phyloP scores from a whole-genome alignment of 106 monocot species.

The Dendrobium officinale region DNA sequence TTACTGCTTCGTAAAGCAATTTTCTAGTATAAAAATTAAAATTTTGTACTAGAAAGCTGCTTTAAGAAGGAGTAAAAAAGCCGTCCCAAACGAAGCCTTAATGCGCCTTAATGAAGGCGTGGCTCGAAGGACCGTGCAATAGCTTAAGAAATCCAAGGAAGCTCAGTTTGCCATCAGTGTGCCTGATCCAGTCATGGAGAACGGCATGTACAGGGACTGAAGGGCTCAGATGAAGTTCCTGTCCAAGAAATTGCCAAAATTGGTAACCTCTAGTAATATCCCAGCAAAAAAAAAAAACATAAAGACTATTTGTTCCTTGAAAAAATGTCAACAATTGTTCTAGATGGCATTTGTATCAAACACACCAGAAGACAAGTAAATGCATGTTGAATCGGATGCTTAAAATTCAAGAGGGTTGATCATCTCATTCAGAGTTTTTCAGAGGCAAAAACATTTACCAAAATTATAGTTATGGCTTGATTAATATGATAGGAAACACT shows the following conservation, averaged over 20 bases:
- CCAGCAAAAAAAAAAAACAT: neutral
- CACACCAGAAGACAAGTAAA: neutral
- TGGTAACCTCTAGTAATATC: neutral
- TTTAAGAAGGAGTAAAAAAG: too few relatives aligned
- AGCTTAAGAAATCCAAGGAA: constrained; percentile 58
- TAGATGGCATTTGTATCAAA: neutral
- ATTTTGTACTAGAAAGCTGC: too few relatives aligned
- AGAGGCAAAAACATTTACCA: neutral
- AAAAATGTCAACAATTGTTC: neutral
- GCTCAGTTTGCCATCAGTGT: constrained; percentile 66
- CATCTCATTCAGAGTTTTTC: neutral
- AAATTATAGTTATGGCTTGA: neutral
- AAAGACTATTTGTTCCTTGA: neutral
- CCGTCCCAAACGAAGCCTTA: neutral
- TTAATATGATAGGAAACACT: neutral
- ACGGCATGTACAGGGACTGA: constrained; percentile 53
- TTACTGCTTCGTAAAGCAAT: too few relatives aligned
- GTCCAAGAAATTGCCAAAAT: neutral
- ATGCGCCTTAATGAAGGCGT: neutral
- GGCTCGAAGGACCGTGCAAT: constrained; percentile 31
- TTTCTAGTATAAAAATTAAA: too few relatives aligned
- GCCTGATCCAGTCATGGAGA: constrained; percentile 64
- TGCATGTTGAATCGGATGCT: neutral
- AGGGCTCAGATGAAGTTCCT: constrained; percentile 58
- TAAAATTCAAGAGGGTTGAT: neutral